phyloP scores from a whole-genome alignment of 257 asterid species.

The Rhazya stricta region DNA sequence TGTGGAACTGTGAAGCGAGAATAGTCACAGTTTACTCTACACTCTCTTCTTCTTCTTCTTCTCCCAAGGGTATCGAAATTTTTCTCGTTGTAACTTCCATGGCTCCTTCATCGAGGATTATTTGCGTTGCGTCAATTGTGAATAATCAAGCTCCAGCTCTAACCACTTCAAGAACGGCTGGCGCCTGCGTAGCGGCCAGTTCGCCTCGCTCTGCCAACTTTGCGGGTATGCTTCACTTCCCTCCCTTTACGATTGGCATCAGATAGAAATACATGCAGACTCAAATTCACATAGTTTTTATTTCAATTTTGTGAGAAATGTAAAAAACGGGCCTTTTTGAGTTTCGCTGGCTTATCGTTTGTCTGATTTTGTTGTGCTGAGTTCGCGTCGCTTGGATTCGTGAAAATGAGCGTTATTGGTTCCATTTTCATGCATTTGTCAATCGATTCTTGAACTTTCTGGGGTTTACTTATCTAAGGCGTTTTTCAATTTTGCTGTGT shows the following conservation, averaged over 20 bases:
- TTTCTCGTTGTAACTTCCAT: neutral
- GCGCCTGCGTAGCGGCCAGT: constrained; percentile 41
- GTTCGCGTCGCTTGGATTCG: neutral
- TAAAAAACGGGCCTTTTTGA: neutral
- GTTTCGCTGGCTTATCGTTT: neutral
- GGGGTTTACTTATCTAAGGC: neutral
- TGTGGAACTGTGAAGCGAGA: neutral
- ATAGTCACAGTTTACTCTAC: neutral
- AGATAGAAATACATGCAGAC: constrained; percentile 4
- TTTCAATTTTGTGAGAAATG: neutral
- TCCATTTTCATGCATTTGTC: neutral
- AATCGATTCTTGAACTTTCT: neutral
- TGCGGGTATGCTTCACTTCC: constrained; percentile 26
- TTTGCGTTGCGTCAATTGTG: constrained; percentile 34
- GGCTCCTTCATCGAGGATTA: constrained; percentile 14
- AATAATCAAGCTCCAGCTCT: constrained; percentile 22
- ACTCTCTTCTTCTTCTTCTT: neutral
- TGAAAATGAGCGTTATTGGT: neutral
- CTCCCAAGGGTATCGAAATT: neutral
- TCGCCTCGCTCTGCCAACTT: constrained; percentile 35
- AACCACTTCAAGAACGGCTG: constrained; percentile 34
- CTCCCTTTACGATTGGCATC: neutral
- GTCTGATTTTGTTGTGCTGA: neutral
- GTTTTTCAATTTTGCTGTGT: neutral
- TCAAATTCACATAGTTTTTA: constrained; percentile 5